A percentile compares a stretch with the other conserved stretches of the same genome.
phyloP scores from a whole-genome alignment of 1,139 yeast genomes.

The Scheffersomyces cryptocercus region DNA sequence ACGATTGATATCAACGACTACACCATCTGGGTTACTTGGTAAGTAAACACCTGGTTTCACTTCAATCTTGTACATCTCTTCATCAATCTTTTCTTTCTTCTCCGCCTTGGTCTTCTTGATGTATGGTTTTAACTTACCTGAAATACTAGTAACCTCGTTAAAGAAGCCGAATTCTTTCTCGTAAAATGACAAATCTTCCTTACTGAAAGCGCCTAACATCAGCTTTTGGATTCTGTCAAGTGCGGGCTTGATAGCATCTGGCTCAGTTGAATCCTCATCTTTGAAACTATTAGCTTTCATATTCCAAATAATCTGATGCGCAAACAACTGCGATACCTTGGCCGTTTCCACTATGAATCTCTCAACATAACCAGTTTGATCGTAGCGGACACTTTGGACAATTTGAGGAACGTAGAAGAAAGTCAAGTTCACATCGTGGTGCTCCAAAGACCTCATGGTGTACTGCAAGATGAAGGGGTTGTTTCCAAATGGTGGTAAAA shows the following conservation, averaged over 20 bases:
- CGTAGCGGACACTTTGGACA: constrained; percentile 88
- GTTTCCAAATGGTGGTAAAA: constrained; percentile 71
- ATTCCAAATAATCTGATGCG: constrained; percentile 98
- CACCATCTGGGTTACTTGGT: constrained; percentile 96
- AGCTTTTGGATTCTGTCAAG: constrained; percentile 71
- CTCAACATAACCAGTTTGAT: constrained; percentile 80
- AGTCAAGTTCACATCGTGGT: constrained; percentile 83
- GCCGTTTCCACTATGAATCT: constrained; percentile 91
- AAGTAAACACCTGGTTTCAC: constrained; percentile 86
- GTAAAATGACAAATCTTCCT: constrained; percentile 66
- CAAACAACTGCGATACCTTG: constrained; percentile 83
- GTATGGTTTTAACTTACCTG: constrained; percentile 92
- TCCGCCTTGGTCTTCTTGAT: constrained; percentile 94
- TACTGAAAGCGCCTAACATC: constrained; percentile 64
- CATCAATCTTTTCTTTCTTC: constrained; percentile 93
- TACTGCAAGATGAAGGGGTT: constrained; percentile 78
- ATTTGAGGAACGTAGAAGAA: constrained; percentile 98
- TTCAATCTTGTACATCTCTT: constrained; percentile 82
- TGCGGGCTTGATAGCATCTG: constrained; percentile 82
- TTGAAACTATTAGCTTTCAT: constrained; percentile 90
- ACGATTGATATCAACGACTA: constrained; percentile 87
- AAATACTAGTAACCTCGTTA: constrained; percentile 86
- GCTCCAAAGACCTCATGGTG: constrained; percentile 86
- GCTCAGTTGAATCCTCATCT: constrained; percentile 81
- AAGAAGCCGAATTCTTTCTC: constrained; percentile 86